phyloP scores from a whole-genome alignment of 2,329 filamentous ascomycete species.

The Alternaria atra region DNA sequence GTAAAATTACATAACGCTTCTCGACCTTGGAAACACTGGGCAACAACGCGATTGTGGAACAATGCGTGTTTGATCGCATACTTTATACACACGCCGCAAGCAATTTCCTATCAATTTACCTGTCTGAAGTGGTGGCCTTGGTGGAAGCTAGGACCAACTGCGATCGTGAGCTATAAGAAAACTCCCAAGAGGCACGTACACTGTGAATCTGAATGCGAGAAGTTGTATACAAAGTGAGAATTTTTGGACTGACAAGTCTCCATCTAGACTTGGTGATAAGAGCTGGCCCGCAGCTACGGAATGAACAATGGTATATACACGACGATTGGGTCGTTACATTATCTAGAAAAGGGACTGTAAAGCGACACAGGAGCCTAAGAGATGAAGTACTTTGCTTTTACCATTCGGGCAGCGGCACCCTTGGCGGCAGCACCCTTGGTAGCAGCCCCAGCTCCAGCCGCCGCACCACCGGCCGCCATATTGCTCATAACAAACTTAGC shows the following conservation, averaged over 20 bases:
- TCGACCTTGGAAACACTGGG: too few relatives aligned
- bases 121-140: not conserved
- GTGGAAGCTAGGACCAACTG: not conserved
- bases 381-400: constrained; percentile 8
- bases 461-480: constrained; percentile 18
- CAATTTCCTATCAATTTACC: not conserved
- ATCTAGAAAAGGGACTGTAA: not conserved
- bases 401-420: not conserved
- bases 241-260: not conserved
- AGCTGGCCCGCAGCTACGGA: constrained; percentile 8
- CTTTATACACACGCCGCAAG: not conserved
- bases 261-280: not conserved
- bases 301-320: not conserved
- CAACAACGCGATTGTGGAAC: too few relatives aligned
- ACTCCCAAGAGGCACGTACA: not conserved
- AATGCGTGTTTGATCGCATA: too few relatives aligned
- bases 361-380: constrained; percentile 4
- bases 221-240: not conserved
- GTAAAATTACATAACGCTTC: too few relatives aligned
- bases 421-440: constrained; percentile 3
- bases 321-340: not conserved
- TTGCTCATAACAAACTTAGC: constrained; percentile 43
- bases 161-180: not conserved
- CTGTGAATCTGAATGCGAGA: not conserved
- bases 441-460: constrained; percentile 8